Evolutionary conservation across 257 asterid species (phyloP).

Genomic region (Jaltomata sinuosa): DNA sequence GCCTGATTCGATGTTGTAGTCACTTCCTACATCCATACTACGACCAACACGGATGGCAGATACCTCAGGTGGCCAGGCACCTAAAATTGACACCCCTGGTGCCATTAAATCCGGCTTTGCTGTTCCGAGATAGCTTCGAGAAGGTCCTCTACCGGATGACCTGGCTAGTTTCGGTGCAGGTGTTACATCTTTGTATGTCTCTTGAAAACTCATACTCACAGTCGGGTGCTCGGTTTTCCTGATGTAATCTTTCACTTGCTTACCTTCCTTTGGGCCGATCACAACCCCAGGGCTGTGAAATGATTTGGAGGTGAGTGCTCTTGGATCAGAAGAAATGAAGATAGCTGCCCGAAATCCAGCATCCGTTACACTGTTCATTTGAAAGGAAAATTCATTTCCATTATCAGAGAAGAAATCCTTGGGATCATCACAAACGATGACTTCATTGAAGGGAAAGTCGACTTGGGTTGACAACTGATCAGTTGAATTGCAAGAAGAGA

Average conservation of each 20-base stretch:
- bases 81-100: constrained; percentile 17
- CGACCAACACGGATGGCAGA: neutral
- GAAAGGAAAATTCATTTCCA: neutral
- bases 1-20: constrained; percentile 15
- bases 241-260: constrained; percentile 10
- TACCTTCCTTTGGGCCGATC: neutral
- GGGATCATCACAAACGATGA: constrained; percentile 10
- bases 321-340: constrained; percentile 9
- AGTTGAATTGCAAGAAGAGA: constrained; percentile 15
- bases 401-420: neutral
- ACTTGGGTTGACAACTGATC: neutral
- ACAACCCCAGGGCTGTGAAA: constrained; percentile 15
- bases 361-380: neutral
- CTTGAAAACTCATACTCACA: constrained; percentile 10
- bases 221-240: neutral
- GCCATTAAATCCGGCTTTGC: constrained; percentile 37
- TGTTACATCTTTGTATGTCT: neutral
- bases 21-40: neutral
- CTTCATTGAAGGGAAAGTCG: neutral
- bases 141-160: constrained; percentile 25
- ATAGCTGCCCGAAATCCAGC: constrained; percentile 14
- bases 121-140: constrained; percentile 20
- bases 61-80: neutral
- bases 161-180: constrained; percentile 20
- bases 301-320: neutral